Evolutionary conservation across 805 yeast genomes (phyloP), one percentile per base, ranked within the genome.

Genomic region (Pichia heedii): DNA sequence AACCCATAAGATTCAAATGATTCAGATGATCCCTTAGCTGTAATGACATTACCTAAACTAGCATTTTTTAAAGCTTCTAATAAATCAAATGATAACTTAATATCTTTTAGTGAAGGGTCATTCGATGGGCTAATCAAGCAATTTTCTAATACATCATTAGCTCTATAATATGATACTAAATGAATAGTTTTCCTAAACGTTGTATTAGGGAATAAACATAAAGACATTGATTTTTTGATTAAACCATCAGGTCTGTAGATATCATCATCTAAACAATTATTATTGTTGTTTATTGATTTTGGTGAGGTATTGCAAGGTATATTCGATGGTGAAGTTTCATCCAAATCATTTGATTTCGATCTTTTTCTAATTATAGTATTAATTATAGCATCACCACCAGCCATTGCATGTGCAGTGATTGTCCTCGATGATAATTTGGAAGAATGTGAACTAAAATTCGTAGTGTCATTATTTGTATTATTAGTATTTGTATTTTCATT

Each of bases 141-240:
- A 5, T 80, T 79, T 29, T 67, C 65, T 41, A 76, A 55, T 4
- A 87, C 93, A 58, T 89, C 96, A 19, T 76, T 76, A 0, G 87
- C 81, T 26, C 74, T 67, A 57, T 86, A 89, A 61, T 89, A 89
- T 9, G 89, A 78, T 3, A 89, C 77, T 44, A 89, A 62, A 56
- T 90, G 96, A 38, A 80, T 65, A 4, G 83, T 75, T 52, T 71
- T 74, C 11, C 47, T 49, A 19, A 63, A 62, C 11, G 33, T 4
- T 2, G 46, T 42, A 11, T 46, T 46, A 18, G 47, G 45, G 20
- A 62, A 60, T 15, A 82, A 61, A n/a, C 78, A 72, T 22, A 86
- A 68, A 1, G 87, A 77, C 47, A 87, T 66, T 0, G 97, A 85
- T 60, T 88, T 87, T 60, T 89, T 89, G 47, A 87, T 77, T 37